Conservation (phyloP, 225 moss, liverwort and hornwort genomes). For the Pseudisothecium myosuroides region DNA sequence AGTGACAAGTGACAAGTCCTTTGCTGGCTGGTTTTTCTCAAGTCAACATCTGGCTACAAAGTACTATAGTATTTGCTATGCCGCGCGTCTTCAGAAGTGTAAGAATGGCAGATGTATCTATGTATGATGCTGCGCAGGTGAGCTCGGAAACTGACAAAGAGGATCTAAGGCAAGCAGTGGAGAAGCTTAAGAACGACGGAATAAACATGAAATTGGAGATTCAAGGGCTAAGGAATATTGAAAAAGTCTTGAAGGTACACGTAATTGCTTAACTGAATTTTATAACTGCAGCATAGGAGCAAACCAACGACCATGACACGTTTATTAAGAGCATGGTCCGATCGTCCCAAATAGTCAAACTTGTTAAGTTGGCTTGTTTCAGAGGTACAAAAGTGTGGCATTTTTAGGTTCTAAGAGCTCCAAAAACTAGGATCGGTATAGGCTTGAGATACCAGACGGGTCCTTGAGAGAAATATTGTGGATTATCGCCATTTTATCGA, state of each 20-base stretch:
- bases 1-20: neutral
- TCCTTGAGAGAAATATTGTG: neutral
- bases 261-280: neutral
- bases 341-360: neutral
- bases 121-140: conserved; percentile 11
- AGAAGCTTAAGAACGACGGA: conserved; percentile 72
- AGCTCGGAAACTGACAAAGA: conserved; percentile 47
- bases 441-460: neutral
- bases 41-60: neutral
- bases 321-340: neutral
- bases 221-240: conserved; percentile 60
- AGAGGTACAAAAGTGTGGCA: neutral
- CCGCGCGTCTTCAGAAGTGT: neutral
- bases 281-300: neutral
- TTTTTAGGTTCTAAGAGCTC: neutral
- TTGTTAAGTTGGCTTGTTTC: neutral
- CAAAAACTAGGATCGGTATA: neutral
- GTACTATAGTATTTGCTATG: neutral
- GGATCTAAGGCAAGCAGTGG: conserved; percentile 56
- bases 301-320: neutral
- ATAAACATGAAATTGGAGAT: conserved; percentile 68
- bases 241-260: conserved; percentile 47
- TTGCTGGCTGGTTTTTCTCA: neutral
- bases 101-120: neutral
- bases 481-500: neutral